Percentiles rank a stretch among this genome's conserved stretches.
Conservation (phyloP, 352 stramenopile species). For the Pythium apleroticum region DNA sequence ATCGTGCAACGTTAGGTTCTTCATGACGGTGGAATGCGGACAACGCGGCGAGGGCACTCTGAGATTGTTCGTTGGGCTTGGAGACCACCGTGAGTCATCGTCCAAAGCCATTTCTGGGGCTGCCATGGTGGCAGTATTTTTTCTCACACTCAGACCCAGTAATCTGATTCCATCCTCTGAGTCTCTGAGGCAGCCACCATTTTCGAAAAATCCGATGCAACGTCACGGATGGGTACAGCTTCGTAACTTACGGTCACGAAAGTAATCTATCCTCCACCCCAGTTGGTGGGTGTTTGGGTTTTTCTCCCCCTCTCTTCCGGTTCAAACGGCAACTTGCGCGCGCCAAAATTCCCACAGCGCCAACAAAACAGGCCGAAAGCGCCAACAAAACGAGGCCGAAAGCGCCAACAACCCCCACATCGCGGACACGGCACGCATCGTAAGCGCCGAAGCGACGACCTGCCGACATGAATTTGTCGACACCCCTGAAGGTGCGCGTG, state of each 20-base stretch:
- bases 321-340: constrained; percentile 24
- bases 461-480: constrained; percentile 17
- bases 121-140: no score
- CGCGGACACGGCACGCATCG: background rate
- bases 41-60: no score
- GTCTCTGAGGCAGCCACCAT: no score
- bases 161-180: no score
- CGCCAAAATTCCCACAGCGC: constrained; percentile 5
- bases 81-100: no score
- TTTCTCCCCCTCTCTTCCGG: background rate
- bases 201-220: background rate
- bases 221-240: background rate
- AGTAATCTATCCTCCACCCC: background rate
- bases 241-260: background rate
- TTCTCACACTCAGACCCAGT: no score
- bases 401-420: background rate
- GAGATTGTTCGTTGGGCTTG: no score
- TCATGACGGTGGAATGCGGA: no score
- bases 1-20: no score
- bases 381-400: constrained; percentile 6
- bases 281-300: constrained; percentile 1
- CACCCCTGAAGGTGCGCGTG: constrained; percentile 1
- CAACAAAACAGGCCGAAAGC: constrained; percentile 3
- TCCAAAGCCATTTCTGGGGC: no score
- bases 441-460: background rate